Percentiles rank a stretch among this genome's conserved stretches.
Conservation (phyloP, 2,329 filamentous ascomycete genomes). For the Xylariomycetidae sp. region DNA sequence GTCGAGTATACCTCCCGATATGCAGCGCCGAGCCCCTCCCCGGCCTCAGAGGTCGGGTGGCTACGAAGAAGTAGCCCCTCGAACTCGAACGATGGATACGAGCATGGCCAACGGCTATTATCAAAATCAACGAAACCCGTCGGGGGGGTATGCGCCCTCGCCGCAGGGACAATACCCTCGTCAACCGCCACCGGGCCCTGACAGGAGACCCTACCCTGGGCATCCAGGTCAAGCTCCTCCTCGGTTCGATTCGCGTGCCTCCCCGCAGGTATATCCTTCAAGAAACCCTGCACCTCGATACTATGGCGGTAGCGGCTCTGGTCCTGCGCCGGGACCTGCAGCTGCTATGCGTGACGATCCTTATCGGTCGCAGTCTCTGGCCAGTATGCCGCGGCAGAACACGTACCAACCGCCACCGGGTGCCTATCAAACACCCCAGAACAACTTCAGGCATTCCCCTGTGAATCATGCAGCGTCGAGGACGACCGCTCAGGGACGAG, state of each 20-base stretch:
- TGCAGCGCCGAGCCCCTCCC: conserved; percentile 62
- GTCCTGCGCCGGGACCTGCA: conserved; percentile 40
- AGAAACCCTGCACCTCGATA: conserved; percentile 52
- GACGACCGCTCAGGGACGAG: conserved; percentile 85
- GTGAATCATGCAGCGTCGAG: conserved; percentile 65
- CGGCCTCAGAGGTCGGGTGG: conserved; percentile 30
- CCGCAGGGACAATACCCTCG: conserved; percentile 33
- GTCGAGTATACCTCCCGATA: conserved; percentile 33
- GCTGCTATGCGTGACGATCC: conserved; percentile 79
- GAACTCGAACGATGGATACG: conserved; percentile 39
- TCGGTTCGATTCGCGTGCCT: conserved; percentile 60
- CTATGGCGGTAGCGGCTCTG: conserved; percentile 58
- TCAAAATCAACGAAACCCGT: conserved; percentile 47
- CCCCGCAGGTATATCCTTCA: conserved; percentile 40
- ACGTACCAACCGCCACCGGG: conserved; percentile 63
- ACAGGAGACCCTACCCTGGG: conserved; percentile 66
- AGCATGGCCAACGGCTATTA: conserved; percentile 48
- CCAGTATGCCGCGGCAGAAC: conserved; percentile 66
- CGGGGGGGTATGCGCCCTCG: conserved; percentile 40
- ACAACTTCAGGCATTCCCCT: conserved; percentile 72
- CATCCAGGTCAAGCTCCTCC: conserved; percentile 43
- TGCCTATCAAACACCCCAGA: conserved; percentile 61
- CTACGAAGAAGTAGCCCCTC: conserved; percentile 33
- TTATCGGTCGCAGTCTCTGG: conserved; percentile 91
- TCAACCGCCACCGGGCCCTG: conserved; percentile 40